phyloP scores from a whole-genome alignment of 1,284 basidiomycete genomes.

The Mycosarcoma mackinlayi region DNA sequence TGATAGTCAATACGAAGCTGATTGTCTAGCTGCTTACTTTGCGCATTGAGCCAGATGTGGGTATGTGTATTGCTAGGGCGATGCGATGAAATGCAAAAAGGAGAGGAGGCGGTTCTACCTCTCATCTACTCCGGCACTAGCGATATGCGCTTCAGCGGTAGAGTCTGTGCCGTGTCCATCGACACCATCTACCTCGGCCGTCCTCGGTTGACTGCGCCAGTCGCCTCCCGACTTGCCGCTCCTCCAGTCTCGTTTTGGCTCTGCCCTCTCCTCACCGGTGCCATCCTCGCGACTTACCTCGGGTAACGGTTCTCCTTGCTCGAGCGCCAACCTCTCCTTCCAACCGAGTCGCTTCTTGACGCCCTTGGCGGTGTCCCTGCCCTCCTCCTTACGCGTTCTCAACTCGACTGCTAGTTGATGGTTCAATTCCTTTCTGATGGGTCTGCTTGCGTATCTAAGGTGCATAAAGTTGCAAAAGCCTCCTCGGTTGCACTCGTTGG shows the following conservation, averaged over 20 bases:
- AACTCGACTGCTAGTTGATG: slow-evolving; percentile 63
- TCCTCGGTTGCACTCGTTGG: slow-evolving; percentile 75
- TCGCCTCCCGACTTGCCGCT: slow-evolving; percentile 28
- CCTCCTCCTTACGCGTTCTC: slow-evolving; percentile 39
- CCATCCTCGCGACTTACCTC: not conserved
- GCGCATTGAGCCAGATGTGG: no score
- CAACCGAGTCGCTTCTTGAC: slow-evolving; percentile 33
- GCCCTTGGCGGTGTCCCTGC: slow-evolving; percentile 19
- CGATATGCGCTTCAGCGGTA: not conserved
- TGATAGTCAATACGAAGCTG: no score
- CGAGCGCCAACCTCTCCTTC: slow-evolving; percentile 45
- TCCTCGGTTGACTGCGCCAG: slow-evolving; percentile 34
- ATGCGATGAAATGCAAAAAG: no score
- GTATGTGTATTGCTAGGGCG: slow-evolving; percentile 1
- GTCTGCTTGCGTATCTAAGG: slow-evolving; percentile 70
- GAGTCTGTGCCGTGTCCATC: not conserved
- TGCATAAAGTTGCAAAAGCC: slow-evolving; percentile 99
- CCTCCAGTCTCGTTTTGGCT: slow-evolving; percentile 24
- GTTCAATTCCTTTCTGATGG: slow-evolving; percentile 54
- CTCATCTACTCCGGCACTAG: not conserved
- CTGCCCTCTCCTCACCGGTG: not conserved
- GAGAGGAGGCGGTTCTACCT: no score
- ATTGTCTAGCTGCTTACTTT: no score
- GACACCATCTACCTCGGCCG: not conserved
- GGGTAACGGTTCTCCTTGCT: slow-evolving; percentile 18